Base-by-base conservation (phyloP, 75 land plant genomes). In the Picea glauca region DNA sequence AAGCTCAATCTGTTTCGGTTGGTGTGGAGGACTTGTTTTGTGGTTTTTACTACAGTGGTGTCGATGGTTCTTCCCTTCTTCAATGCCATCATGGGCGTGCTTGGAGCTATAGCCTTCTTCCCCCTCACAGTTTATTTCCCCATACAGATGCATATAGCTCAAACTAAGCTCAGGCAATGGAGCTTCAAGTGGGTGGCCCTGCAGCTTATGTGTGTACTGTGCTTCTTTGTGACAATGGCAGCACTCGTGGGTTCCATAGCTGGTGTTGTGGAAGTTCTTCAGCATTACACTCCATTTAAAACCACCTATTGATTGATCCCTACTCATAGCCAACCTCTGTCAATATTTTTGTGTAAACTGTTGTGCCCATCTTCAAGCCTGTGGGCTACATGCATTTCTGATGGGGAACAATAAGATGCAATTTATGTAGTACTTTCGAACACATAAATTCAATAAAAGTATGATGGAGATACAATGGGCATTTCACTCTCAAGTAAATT, bases 121-220 rank as follows among this genome's bases (percentile, higher is more conserved):
- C 99, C 99, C 9, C 84, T 96, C 80, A 90, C 94, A 0, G 94
- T 96, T 3, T 93, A 92, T 81, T 96, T 96, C 79, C 98, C 98
- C 12, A 81, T 93, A 1, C 85, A 87, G 76, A 96, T 96, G 95
- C 80, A 90, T 85, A 87, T 93, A n/a, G 82, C 85, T 0, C 92
- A 87, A 43, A 30, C 58, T 15, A 81, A 89, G 57, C 67, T 93
- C 33, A 58, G 43, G 40, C 72, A 54, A 46, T 84, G 86, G 81
- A 76, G 80, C 33, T 54, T 33, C 30, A 87, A 80, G 56, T 87
- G 91, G 91, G 14, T 74, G 14, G 21, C 46, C n/a, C 61, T 89
- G 60, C 86, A 84, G 66, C 13, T 62, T 1, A 70, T 89, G 17
- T 81, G 80, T 63, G 30, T 77, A 33, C 20, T 78, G n/a, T 89